Evolutionary conservation across 148 eudicot genomes (phyloP).

Genomic region (Heliosperma pusillum): DNA sequence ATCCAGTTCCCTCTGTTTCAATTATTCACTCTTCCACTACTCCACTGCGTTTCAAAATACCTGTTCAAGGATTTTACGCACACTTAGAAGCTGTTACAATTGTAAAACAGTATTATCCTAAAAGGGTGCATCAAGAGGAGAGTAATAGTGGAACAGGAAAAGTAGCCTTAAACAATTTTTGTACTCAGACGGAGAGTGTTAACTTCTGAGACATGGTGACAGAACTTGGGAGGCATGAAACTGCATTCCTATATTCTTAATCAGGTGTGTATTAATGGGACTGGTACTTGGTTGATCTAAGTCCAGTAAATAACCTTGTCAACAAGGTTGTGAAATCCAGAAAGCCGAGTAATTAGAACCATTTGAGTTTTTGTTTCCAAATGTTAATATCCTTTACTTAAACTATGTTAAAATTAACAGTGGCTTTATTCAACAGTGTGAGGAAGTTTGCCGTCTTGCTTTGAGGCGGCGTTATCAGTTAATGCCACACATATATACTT

Average conservation of each 20-base stretch:
- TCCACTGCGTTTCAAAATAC: neutral
- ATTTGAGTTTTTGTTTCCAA: conserved; percentile 6
- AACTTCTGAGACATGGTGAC: neutral
- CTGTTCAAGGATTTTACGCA: neutral
- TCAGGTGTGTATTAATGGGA: neutral
- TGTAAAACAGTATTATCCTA: neutral
- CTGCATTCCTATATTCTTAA: neutral
- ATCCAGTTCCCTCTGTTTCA: conserved; percentile 3
- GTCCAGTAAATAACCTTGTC: neutral
- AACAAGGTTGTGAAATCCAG: neutral
- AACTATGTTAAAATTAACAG: conserved; percentile 11
- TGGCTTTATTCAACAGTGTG: conserved; percentile 52
- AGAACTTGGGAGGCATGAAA: neutral
- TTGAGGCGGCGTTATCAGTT: conserved; percentile 88
- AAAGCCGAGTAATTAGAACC: neutral
- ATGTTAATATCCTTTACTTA: neutral
- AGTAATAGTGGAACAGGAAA: neutral
- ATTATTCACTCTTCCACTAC: neutral
- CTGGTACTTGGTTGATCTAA: neutral
- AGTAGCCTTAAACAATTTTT: neutral
- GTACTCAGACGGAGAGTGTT: neutral
- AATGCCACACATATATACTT: conserved; percentile 85
- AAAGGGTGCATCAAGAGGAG: conserved; percentile 4
- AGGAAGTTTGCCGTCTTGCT: conserved; percentile 94
- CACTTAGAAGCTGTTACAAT: neutral